Conservation (phyloP, 495 filamentous ascomycete species). For the Penicillium longicatenatum region DNA sequence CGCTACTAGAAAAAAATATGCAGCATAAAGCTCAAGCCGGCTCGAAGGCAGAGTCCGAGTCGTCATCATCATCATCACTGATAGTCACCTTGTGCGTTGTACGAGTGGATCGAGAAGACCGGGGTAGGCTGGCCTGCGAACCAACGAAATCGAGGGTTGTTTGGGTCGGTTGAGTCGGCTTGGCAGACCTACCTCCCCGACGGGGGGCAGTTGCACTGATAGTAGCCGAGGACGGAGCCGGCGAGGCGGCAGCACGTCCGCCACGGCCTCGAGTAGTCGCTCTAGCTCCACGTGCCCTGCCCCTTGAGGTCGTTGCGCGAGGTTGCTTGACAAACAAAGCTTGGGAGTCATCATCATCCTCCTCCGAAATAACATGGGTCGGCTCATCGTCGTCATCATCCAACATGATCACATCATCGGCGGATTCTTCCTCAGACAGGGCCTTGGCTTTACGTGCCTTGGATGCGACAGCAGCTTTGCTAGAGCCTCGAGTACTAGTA, state of each 20-base stretch:
- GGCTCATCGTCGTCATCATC: slow-evolving; percentile 64
- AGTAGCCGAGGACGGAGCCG: slow-evolving; percentile 49
- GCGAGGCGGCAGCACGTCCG: slow-evolving; percentile 39
- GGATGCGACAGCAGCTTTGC: slow-evolving; percentile 45
- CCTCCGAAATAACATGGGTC: slow-evolving; percentile 34
- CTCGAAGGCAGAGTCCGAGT: slow-evolving; percentile 80
- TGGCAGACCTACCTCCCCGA: slow-evolving; percentile 28
- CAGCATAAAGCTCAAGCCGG: slow-evolving; percentile 32
- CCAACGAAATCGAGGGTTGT: slow-evolving; percentile 75
- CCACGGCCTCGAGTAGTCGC: slow-evolving; percentile 28
- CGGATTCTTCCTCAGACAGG: slow-evolving; percentile 60
- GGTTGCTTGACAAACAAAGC: slow-evolving; percentile 57
- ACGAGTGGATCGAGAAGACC: slow-evolving; percentile 45
- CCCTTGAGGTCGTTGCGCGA: slow-evolving; percentile 32
- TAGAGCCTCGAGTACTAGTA: slow-evolving; percentile 36
- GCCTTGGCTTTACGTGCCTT: slow-evolving; percentile 46
- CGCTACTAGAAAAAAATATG: slow-evolving; percentile 21
- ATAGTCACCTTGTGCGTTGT: slow-evolving; percentile 49
- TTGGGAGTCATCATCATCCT: slow-evolving; percentile 50
- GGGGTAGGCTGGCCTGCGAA: slow-evolving; percentile 49
- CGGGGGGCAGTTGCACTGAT: slow-evolving; percentile 41
- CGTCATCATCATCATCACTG: slow-evolving; percentile 80
- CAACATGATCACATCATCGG: slow-evolving; percentile 66
- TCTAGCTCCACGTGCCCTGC: slow-evolving; percentile 36
- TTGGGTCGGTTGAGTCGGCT: slow-evolving; percentile 63